phyloP scores from a whole-genome alignment of 129 eudicot species.

The Helichrysum umbraculigerum region DNA sequence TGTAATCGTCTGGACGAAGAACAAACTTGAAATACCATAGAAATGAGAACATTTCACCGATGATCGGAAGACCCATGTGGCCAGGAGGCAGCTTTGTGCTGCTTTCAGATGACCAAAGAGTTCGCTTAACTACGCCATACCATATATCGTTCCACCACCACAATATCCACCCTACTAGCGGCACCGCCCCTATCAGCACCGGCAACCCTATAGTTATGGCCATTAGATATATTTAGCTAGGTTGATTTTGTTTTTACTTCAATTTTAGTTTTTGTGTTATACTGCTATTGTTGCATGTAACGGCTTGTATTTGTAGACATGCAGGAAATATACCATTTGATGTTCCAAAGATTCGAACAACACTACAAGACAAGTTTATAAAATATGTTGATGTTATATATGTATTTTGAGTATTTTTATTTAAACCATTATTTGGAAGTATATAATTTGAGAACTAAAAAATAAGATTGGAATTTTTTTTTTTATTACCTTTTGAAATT shows the following conservation, averaged over 20 bases:
- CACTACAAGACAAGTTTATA: slow-evolving; percentile 13
- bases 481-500: no score
- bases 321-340: slow-evolving; percentile 20
- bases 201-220: slow-evolving; percentile 20
- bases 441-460: no score
- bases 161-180: slow-evolving; percentile 36
- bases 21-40: slow-evolving; percentile 52
- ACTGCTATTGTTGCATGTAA: slow-evolving; percentile 1
- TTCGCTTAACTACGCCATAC: slow-evolving; percentile 26
- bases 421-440: no score
- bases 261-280: neutral
- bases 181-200: slow-evolving; percentile 32
- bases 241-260: no score
- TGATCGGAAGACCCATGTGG: slow-evolving; percentile 54
- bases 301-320: slow-evolving; percentile 8
- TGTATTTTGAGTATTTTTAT: no score
- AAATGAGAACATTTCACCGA: slow-evolving; percentile 55
- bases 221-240: no score
- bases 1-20: slow-evolving; percentile 53
- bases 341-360: slow-evolving; percentile 7
- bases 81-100: slow-evolving; percentile 54
- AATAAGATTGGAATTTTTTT: no score
- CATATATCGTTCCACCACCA: slow-evolving; percentile 63
- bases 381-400: no score
- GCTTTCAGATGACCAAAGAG: slow-evolving; percentile 11